Conservation (phyloP, 306 rosid genomes). For the Lathyrus oleraceus region DNA sequence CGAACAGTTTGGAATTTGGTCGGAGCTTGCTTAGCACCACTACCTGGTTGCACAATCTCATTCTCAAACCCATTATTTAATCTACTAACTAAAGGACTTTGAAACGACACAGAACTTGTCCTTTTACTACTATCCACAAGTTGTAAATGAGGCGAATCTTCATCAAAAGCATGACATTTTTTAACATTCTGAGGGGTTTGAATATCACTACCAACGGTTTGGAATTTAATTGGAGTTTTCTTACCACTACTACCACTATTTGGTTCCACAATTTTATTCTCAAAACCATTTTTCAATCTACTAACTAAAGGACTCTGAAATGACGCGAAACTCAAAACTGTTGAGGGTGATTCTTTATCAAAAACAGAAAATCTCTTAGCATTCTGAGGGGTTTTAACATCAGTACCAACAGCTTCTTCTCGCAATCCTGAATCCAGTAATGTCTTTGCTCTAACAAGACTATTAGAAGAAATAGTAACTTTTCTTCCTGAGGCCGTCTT, state of each 20-base stretch:
- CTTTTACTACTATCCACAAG: slow-evolving; percentile 19
- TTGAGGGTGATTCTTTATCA: background rate
- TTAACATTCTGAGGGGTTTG: slow-evolving; percentile 34
- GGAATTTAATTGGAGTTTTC: slow-evolving; percentile 60
- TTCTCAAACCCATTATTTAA: slow-evolving; percentile 38
- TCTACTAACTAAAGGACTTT: slow-evolving; percentile 37
- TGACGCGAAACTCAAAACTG: slow-evolving; percentile 8
- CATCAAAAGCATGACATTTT: background rate
- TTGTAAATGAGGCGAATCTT: slow-evolving; percentile 10
- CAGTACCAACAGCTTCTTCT: slow-evolving; percentile 36
- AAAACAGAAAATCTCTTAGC: background rate
- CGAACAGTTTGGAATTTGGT: slow-evolving; percentile 64
- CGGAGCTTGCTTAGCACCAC: slow-evolving; percentile 44
- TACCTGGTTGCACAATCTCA: slow-evolving; percentile 14
- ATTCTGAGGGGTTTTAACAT: slow-evolving; percentile 36
- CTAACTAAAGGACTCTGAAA: slow-evolving; percentile 38
- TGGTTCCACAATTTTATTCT: slow-evolving; percentile 25
- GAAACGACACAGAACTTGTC: slow-evolving; percentile 27
- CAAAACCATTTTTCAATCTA: slow-evolving; percentile 35
- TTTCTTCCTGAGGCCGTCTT: slow-evolving; percentile 75
- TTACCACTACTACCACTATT: slow-evolving; percentile 23
- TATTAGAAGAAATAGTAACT: slow-evolving; percentile 66
- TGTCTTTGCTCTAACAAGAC: slow-evolving; percentile 68
- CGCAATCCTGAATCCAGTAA: slow-evolving; percentile 52
- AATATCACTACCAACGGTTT: slow-evolving; percentile 54